phyloP scores from a whole-genome alignment of 2,329 filamentous ascomycete genomes.

The Penicillium sp. region DNA sequence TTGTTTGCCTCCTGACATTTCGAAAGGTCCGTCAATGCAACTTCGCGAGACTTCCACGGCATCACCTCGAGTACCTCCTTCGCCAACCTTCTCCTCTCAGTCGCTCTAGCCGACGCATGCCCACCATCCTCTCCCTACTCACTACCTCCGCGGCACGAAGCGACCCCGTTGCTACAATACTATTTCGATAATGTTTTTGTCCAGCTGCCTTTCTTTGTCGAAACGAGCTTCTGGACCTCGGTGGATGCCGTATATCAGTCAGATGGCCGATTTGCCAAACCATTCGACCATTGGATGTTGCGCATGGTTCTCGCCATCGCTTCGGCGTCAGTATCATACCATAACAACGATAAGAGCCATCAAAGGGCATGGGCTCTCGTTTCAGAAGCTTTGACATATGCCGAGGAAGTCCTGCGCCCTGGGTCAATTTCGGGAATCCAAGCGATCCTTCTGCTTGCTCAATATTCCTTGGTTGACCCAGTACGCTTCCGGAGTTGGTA shows the following conservation, averaged over 20 bases:
- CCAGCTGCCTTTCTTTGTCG: conserved; percentile 78
- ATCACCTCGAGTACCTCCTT: conserved; percentile 89
- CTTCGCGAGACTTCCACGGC: conserved; percentile 87
- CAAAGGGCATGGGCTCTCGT: conserved; percentile 60
- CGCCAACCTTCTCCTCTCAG: conserved; percentile 80
- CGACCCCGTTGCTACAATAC: conserved; percentile 70
- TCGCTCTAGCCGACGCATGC: conserved; percentile 70
- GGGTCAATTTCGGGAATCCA: conserved; percentile 84
- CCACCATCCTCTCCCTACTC: conserved; percentile 59
- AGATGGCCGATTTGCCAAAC: conserved; percentile 59
- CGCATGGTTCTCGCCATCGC: conserved; percentile 88
- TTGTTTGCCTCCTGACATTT: background rate
- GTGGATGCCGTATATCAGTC: conserved; percentile 79
- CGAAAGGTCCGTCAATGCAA: conserved; percentile 83
- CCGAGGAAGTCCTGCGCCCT: conserved; percentile 79
- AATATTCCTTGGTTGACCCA: conserved; percentile 88
- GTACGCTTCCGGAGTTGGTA: conserved; percentile 94
- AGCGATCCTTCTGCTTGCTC: conserved; percentile 77
- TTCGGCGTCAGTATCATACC: conserved; percentile 68
- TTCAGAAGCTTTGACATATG: conserved; percentile 68
- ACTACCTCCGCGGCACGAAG: conserved; percentile 70
- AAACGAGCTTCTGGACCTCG: conserved; percentile 72
- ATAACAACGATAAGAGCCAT: conserved; percentile 62
- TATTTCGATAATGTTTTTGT: conserved; percentile 81
- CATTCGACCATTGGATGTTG: conserved; percentile 77